Conservation (phyloP, 192 early-diverging fungal species). For the Coemansia aciculifera region DNA sequence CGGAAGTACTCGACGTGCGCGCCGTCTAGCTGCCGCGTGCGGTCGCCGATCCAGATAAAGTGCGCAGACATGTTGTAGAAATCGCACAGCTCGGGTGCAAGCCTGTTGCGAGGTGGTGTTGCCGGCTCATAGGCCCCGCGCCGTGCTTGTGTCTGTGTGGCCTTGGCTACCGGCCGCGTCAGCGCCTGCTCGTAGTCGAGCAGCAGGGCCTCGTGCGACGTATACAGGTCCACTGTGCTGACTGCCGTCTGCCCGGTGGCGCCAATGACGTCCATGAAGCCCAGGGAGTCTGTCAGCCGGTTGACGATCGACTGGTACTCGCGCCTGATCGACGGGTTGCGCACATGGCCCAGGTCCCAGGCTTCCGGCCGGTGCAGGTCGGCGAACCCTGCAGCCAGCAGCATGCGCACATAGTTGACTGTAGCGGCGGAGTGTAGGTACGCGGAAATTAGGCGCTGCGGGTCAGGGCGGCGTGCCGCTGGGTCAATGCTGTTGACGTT, state of each 20-base stretch:
- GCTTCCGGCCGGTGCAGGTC: constrained; percentile 88
- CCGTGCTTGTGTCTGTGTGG: constrained; percentile 1
- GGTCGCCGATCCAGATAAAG: constrained; percentile 98
- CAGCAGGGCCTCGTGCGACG: constrained; percentile 94
- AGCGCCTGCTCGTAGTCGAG: constrained; percentile 90
- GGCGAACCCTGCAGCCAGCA: constrained; percentile 81
- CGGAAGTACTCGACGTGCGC: constrained; percentile 97
- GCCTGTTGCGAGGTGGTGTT: constrained; percentile 37
- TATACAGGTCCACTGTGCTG: constrained; percentile 86
- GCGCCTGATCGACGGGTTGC: constrained; percentile 68
- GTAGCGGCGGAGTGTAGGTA: constrained; percentile 99
- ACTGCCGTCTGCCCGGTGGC: constrained; percentile 69
- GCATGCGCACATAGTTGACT: constrained; percentile 88
- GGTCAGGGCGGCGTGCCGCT: constrained; percentile 83
- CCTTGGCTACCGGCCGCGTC: constrained; percentile 65
- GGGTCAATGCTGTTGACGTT: constrained; percentile 96
- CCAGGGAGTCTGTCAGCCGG: constrained; percentile 81
- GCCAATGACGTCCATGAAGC: constrained; percentile 95
- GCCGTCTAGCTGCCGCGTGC: constrained; percentile 91
- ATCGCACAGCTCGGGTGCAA: constrained; percentile 53
- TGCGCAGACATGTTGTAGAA: constrained; percentile 95
- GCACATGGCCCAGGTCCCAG: constrained; percentile 91
- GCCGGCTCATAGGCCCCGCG: constrained; percentile 42
- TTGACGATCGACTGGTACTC: constrained; percentile 93
- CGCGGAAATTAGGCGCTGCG: constrained; percentile 86